Conservation (phyloP, 257 asterid species). For the Thymus quinquecostatus region DNA sequence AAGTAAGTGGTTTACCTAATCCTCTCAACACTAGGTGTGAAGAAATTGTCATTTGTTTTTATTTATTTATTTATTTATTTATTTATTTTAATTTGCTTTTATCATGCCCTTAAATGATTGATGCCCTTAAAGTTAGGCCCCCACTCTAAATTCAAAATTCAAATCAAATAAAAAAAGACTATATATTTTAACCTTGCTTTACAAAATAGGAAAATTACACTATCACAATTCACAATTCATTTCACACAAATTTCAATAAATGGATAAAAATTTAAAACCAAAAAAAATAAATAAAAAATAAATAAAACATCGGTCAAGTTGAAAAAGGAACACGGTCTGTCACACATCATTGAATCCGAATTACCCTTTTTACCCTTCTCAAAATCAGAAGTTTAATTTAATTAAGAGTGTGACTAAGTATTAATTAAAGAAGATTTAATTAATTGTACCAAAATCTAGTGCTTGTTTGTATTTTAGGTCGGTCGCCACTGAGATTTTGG, state of each 20-base stretch:
- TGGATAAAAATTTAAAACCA: not conserved
- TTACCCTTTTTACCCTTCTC: no score
- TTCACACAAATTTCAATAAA: not conserved
- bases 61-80: no score
- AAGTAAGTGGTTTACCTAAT: not conserved
- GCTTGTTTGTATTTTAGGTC: slow-evolving; percentile 14
- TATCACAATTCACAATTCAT: not conserved
- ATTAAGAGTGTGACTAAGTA: not conserved
- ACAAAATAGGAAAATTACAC: not conserved
- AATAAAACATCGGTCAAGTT: not conserved
- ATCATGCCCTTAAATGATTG: slow-evolving; percentile 6
- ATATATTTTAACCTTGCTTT: not conserved
- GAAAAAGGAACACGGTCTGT: no score
- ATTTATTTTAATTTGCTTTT: not conserved
- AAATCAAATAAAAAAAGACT: not conserved
- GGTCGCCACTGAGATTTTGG: slow-evolving; percentile 18
- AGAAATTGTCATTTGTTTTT: not conserved
- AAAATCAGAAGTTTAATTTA: no score
- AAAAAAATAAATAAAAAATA: not conserved
- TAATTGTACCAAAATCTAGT: not conserved
- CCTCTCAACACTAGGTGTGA: not conserved
- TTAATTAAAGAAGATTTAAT: not conserved
- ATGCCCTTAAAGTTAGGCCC: slow-evolving; percentile 2
- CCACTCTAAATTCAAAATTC: slow-evolving; percentile 13
- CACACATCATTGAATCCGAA: no score